Evolutionary conservation across 2,329 filamentous ascomycete species (phyloP), one percentile per base, ranked within the genome.

Genomic region (Scedosporium aurantiacum): DNA sequence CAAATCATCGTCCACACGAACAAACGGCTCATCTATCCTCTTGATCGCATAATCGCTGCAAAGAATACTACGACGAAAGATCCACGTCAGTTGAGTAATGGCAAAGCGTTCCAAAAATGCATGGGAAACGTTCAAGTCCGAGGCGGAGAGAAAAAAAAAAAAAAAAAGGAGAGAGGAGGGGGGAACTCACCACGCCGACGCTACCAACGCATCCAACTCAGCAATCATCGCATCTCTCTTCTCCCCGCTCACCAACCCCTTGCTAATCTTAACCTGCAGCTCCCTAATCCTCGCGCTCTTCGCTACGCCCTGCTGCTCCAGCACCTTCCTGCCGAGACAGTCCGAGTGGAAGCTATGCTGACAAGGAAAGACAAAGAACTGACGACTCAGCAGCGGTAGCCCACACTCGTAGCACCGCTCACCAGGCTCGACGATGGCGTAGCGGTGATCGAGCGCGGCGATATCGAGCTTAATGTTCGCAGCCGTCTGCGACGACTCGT

Each of bases 291-390:
- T 81, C 71, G 87, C 87, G 16, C 87, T 85, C 74, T 88, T 90
- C 18, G 85, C 87, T 59, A 87, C 78, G 0, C 91, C 90, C 1
- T 88, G 86, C 65, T 91, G 87, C 72, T 93, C 89, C 60, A 97
- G 81, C 0, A 97, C 91, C 70, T 88, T 89, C 68, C 85, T 87
- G 0, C 91, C 93, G 57, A 99, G 76, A 72, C 94, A 99, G 71
- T 99, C 94, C 50, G 90, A 93, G 73, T 99, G 94, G 70, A 99
- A 99, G 3, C 92, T 90, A 74, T 99, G 94, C 77, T 99, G 94
- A 73, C 94, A 99, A 0, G 94, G 94, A 67, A 99, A 99, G 18
- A 99, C 94, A 67, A 97, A 99, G 75, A 99, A 99, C 68, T 97
- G 92, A 60, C 92, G 78, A 69, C 89, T 92, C 16, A 99, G 80